Conservation (phyloP, 2,329 filamentous ascomycete species). For the Myrmaecium sp. region DNA sequence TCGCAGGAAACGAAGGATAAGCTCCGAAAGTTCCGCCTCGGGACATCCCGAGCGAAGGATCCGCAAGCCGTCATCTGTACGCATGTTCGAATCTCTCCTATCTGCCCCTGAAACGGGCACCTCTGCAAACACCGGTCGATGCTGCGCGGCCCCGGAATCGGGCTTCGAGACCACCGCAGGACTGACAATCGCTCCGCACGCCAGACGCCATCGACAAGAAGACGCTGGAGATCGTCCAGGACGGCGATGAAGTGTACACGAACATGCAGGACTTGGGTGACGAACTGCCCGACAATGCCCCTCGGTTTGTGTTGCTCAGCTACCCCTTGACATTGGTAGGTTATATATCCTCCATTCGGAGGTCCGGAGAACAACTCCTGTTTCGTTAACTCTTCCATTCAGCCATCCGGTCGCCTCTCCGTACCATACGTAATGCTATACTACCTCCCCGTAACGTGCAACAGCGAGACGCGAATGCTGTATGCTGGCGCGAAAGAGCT, state of each 20-base stretch:
- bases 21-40: slow-evolving; percentile 84
- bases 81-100: slow-evolving; percentile 13
- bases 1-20: slow-evolving; percentile 77
- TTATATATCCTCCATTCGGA: slow-evolving; percentile 4
- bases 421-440: slow-evolving; percentile 92
- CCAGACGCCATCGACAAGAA: slow-evolving; percentile 80
- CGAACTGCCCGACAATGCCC: slow-evolving; percentile 81
- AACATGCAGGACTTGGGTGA: slow-evolving; percentile 68
- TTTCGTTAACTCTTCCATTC: slow-evolving; percentile 1
- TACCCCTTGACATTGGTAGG: slow-evolving; percentile 75
- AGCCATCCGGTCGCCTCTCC: slow-evolving; percentile 68
- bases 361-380: not conserved
- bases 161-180: too few relatives aligned
- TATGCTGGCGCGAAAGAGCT: slow-evolving; percentile 94
- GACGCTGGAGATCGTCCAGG: slow-evolving; percentile 75
- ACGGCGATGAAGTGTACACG: slow-evolving; percentile 66
- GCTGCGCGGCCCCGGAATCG: too few relatives aligned
- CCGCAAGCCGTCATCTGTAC: slow-evolving; percentile 91
- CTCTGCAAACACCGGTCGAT: too few relatives aligned
- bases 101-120: not conserved
- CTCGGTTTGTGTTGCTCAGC: slow-evolving; percentile 76
- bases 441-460: slow-evolving; percentile 86
- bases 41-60: slow-evolving; percentile 70
- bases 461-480: slow-evolving; percentile 73
- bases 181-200: slow-evolving; percentile 7